Percentiles rank a stretch among this genome's conserved stretches.
Conservation (phyloP, 2,329 filamentous ascomycete genomes). For the Thielaviopsis populi region DNA sequence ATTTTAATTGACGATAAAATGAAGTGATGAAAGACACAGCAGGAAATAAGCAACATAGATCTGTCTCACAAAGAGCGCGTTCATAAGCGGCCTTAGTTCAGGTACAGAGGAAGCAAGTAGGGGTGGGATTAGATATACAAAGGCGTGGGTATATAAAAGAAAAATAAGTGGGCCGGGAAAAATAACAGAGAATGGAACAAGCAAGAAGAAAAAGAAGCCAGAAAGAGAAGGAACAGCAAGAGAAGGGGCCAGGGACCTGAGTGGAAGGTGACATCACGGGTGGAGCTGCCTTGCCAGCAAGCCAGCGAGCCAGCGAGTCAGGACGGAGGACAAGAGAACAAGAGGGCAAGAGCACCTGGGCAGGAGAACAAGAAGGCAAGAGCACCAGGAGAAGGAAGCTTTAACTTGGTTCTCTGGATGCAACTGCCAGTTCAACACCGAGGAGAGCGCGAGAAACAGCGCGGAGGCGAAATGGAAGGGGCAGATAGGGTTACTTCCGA, state of each 20-base stretch:
- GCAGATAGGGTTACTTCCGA: background rate
- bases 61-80: background rate
- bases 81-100: background rate
- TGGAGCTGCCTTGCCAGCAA: background rate
- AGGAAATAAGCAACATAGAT: background rate
- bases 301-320: too few species aligned
- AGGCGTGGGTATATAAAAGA: background rate
- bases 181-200: background rate
- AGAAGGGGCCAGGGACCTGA: conserved; percentile 3
- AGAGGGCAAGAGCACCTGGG: too few species aligned
- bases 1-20: background rate
- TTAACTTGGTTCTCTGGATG: background rate
- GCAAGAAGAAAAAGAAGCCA: background rate
- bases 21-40: background rate
- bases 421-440: background rate
- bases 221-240: background rate
- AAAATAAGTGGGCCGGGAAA: background rate
- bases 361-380: background rate
- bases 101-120: background rate
- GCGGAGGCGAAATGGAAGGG: background rate
- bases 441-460: too few species aligned
- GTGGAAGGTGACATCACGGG: background rate
- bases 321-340: background rate
- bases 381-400: background rate
- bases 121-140: too few species aligned